Conservation (phyloP, 2,329 filamentous ascomycete genomes). For the Fusarium redolens region DNA sequence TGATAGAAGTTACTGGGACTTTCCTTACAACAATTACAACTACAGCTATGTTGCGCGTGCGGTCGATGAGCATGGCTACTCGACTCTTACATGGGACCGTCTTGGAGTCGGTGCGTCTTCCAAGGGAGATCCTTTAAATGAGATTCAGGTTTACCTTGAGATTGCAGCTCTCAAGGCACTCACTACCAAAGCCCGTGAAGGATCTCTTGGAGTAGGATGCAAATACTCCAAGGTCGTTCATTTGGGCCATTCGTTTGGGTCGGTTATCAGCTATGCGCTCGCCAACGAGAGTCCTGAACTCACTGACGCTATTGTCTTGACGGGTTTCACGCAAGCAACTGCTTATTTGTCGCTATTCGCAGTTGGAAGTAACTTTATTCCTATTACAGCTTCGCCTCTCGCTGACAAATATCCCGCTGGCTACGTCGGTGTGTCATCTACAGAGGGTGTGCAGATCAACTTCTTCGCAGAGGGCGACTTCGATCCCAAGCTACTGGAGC, state of each 20-base stretch:
- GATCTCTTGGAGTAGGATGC: slow-evolving; percentile 56
- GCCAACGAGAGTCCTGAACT: slow-evolving; percentile 62
- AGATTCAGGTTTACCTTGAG: slow-evolving; percentile 69
- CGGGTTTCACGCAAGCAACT: slow-evolving; percentile 65
- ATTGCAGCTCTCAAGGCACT: slow-evolving; percentile 67
- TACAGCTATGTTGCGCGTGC: slow-evolving; percentile 72
- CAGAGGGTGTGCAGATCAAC: slow-evolving; percentile 62
- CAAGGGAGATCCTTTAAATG: slow-evolving; percentile 68
- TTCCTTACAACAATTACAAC: slow-evolving; percentile 66
- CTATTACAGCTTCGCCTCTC: slow-evolving; percentile 52
- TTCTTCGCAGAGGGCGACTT: slow-evolving; percentile 66
- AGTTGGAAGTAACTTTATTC: slow-evolving; percentile 60
- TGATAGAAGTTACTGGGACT: slow-evolving; percentile 69
- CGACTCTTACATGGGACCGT: slow-evolving; percentile 70
- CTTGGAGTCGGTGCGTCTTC: slow-evolving; percentile 69
- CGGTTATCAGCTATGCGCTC: slow-evolving; percentile 66
- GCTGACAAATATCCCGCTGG: slow-evolving; percentile 56
- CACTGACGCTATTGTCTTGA: slow-evolving; percentile 69
- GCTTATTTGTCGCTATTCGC: slow-evolving; percentile 58
- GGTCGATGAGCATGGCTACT: slow-evolving; percentile 65
- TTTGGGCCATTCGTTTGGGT: slow-evolving; percentile 74
- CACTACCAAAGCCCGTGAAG: slow-evolving; percentile 60
- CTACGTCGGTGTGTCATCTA: slow-evolving; percentile 62
- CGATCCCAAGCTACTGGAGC: slow-evolving; percentile 62
- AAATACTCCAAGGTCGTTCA: slow-evolving; percentile 62